Percentiles rank a stretch among this genome's conserved stretches.
Conservation (phyloP, 192 early-diverging fungal species). For the Mortierella antarctica region DNA sequence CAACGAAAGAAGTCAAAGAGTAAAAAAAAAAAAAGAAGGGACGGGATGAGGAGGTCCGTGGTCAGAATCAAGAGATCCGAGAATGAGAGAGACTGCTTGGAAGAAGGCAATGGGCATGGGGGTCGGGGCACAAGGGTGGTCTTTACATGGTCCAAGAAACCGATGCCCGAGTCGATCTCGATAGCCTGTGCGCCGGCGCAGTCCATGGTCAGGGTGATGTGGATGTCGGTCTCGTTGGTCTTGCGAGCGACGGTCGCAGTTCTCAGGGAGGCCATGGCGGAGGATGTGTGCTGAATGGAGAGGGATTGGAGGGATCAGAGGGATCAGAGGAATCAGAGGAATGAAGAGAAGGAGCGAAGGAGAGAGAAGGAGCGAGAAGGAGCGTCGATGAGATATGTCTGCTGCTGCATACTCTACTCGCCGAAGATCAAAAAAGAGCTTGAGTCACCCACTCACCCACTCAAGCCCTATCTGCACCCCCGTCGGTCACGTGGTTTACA, state of each 20-base stretch:
- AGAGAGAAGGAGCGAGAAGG: background rate
- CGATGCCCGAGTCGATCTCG: slow-evolving; percentile 90
- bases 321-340: background rate
- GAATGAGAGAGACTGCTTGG: background rate
- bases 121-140: slow-evolving; percentile 1
- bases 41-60: too few relatives aligned
- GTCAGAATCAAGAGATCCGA: background rate
- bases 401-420: background rate
- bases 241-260: slow-evolving; percentile 78
- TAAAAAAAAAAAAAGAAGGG: background rate
- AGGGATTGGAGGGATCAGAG: background rate
- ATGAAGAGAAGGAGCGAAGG: background rate
- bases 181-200: slow-evolving; percentile 75
- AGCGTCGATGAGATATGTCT: too few relatives aligned
- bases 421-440: background rate
- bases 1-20: background rate
- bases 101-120: background rate
- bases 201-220: slow-evolving; percentile 73
- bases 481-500: too few relatives aligned
- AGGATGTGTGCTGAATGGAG: background rate
- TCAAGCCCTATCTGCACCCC: too few relatives aligned
- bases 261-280: slow-evolving; percentile 47
- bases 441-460: too few relatives aligned
- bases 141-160: slow-evolving; percentile 94
- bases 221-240: slow-evolving; percentile 96